phyloP scores from a whole-genome alignment of 1,284 basidiomycete species.

The Heterobasidion irregulare region DNA sequence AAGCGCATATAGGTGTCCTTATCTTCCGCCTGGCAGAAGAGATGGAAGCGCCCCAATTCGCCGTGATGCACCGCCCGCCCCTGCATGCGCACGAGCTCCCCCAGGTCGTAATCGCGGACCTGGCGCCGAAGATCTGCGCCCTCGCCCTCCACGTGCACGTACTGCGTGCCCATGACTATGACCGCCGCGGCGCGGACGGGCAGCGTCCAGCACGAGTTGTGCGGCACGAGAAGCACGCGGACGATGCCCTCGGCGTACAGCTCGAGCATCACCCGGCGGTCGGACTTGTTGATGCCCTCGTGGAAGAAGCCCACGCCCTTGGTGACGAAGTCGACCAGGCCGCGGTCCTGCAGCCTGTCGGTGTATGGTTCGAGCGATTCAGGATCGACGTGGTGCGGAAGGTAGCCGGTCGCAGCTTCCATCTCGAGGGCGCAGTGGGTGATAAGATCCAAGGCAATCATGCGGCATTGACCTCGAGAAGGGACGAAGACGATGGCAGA shows the following conservation, averaged over 20 bases:
- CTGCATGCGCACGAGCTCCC: constrained; percentile 89
- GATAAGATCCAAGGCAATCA: constrained; percentile 78
- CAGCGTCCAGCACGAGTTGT: constrained; percentile 82
- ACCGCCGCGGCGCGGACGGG: constrained; percentile 78
- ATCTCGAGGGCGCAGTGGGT: constrained; percentile 80
- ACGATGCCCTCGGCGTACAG: constrained; percentile 79
- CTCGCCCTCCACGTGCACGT: constrained; percentile 40
- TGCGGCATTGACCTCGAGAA: constrained; percentile 73
- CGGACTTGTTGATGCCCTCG: constrained; percentile 59
- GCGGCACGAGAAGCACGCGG: constrained; percentile 77
- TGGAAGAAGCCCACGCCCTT: constrained; percentile 90
- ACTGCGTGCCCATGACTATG: constrained; percentile 91
- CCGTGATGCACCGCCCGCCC: constrained; percentile 69
- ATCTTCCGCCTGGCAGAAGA: constrained; percentile 85
- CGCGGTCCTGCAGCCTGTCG: constrained; percentile 53
- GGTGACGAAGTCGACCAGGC: constrained; percentile 70
- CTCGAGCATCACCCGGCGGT: constrained; percentile 75
- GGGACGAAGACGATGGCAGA: constrained; percentile 87
- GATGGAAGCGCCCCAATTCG: constrained; percentile 60
- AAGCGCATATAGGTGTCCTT: constrained; percentile 75
- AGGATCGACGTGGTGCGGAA: constrained; percentile 43
- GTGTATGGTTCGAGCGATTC: constrained; percentile 59
- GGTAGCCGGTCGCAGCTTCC: constrained; percentile 66
- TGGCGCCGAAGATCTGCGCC: constrained; percentile 48
- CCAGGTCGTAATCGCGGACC: constrained; percentile 70